Conservation (phyloP, 805 yeast genomes). For the Pichia manshurica region DNA sequence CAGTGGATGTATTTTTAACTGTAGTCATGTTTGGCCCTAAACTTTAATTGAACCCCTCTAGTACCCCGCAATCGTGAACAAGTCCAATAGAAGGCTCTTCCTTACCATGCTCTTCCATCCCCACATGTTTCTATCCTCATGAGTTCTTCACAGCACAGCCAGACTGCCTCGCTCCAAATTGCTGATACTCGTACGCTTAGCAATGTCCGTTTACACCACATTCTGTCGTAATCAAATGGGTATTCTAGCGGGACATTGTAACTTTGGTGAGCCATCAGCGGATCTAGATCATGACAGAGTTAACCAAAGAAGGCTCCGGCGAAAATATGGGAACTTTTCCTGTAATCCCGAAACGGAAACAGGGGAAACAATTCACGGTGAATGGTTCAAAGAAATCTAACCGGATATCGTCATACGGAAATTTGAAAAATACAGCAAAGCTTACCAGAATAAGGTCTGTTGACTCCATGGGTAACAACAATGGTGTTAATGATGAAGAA, state of each 20-base stretch:
- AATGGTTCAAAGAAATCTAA: slow-evolving; percentile 23
- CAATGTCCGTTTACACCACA: background rate
- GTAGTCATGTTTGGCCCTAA: background rate
- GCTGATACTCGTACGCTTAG: too few relatives aligned
- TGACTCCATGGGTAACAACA: slow-evolving; percentile 16
- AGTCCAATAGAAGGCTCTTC: too few relatives aligned
- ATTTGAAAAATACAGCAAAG: slow-evolving; percentile 27
- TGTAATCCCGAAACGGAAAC: slow-evolving; percentile 19
- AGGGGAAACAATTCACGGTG: slow-evolving; percentile 30
- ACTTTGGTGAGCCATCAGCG: too few relatives aligned
- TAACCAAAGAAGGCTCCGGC: background rate
- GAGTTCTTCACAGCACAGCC: background rate
- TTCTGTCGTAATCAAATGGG: too few relatives aligned
- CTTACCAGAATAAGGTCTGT: slow-evolving; percentile 28
- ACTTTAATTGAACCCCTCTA: too few relatives aligned
- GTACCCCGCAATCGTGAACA: too few relatives aligned
- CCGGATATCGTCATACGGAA: slow-evolving; percentile 32
- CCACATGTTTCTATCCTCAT: too few relatives aligned
- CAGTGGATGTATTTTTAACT: background rate
- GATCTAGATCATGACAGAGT: background rate
- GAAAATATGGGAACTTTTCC: background rate
- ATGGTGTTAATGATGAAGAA: slow-evolving; percentile 15
- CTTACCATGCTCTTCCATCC: too few relatives aligned
- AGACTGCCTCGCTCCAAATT: background rate
- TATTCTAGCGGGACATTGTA: too few relatives aligned